These are phyloP conservation scores for Starmerella geochares DNA, from an alignment of 805 yeast genomes.

Conservation along the genomic window DNA sequence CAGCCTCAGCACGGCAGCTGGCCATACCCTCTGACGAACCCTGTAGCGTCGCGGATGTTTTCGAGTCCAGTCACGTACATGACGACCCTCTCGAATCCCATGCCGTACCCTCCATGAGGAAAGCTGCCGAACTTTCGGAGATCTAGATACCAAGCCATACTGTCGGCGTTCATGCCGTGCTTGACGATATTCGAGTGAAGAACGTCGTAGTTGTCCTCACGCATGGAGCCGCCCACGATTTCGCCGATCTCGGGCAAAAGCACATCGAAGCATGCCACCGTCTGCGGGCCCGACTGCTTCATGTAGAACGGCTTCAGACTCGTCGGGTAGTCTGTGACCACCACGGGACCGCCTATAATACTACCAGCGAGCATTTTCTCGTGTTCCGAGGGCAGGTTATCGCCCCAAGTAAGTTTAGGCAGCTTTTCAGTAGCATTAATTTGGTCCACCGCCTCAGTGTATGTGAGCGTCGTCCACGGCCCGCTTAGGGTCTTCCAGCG, in stretches of 20 bases:
- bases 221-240: constrained; percentile 83
- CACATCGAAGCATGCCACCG: constrained; percentile 82
- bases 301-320: constrained; percentile 82
- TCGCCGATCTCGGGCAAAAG: constrained; percentile 89
- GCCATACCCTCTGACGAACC: constrained; percentile 69
- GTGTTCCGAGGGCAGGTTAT: constrained; percentile 66
- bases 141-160: constrained; percentile 70
- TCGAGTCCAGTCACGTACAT: constrained; percentile 63
- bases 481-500: constrained; percentile 54
- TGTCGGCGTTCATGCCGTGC: constrained; percentile 46
- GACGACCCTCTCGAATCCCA: constrained; percentile 82
- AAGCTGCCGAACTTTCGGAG: constrained; percentile 66
- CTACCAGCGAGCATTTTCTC: constrained; percentile 81
- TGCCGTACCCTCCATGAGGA: constrained; percentile 96
- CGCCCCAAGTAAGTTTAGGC: constrained; percentile 54
- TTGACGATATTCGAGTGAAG: constrained; percentile 43
- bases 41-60: constrained; percentile 75
- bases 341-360: constrained; percentile 55
- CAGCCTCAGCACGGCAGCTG: constrained; percentile 38
- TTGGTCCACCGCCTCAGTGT: constrained; percentile 60
- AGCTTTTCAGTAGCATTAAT: constrained; percentile 33
- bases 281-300: constrained; percentile 38
- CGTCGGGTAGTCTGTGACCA: constrained; percentile 80
- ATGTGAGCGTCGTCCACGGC: constrained; percentile 62
- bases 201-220: constrained; percentile 55